Evolutionary conservation across 805 yeast species (phyloP), one percentile per base, ranked within the genome.

Genomic region (Hanseniaspora jakobsenii): DNA sequence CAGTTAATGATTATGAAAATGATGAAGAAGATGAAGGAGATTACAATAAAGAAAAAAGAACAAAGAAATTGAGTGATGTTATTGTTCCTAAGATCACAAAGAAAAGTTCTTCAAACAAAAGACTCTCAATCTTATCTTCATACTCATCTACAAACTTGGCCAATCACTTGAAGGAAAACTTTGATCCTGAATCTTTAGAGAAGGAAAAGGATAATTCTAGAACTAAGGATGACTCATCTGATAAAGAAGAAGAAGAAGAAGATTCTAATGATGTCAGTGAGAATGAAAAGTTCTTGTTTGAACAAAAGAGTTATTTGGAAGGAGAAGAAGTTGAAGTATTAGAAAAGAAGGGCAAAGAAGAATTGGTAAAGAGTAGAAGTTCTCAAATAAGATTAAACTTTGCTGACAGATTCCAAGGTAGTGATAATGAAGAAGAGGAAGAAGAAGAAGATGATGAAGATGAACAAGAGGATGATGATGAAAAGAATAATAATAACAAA

Each of bases 21-120:
- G n/a, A n/a, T n/a, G n/a, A n/a, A n/a, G n/a, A n/a, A n/a, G n/a
- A n/a, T n/a, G n/a, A n/a, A n/a, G n/a, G n/a, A n/a, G n/a, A n/a
- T n/a, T n/a, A n/a, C n/a, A n/a, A n/a, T n/a, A n/a, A n/a, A n/a
- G n/a, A n/a, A n/a, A n/a, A n/a, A n/a, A n/a, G n/a, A n/a, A n/a
- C n/a, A 14, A 69, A 69, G 47, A 69, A 65, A 10, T 66, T 80
- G 35, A 72, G 81, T 16, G 81, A 76, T 49, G 77, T 80, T 35
- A 67, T 69, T 47, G 75, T 80, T 39, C 89, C 89, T 18, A 74
- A 72, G 49, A 83, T 80, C 28, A 73, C 86, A 0, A 73, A 86
- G 59, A 72, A 73, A 52, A 78, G 84, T 2, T 70, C 73, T 53
- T 66, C 73, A 46, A 35, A 32, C 3, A 81, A 77, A 60, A 70